Conservation (phyloP, 1,284 basidiomycete genomes). For the Pascua sp. region DNA sequence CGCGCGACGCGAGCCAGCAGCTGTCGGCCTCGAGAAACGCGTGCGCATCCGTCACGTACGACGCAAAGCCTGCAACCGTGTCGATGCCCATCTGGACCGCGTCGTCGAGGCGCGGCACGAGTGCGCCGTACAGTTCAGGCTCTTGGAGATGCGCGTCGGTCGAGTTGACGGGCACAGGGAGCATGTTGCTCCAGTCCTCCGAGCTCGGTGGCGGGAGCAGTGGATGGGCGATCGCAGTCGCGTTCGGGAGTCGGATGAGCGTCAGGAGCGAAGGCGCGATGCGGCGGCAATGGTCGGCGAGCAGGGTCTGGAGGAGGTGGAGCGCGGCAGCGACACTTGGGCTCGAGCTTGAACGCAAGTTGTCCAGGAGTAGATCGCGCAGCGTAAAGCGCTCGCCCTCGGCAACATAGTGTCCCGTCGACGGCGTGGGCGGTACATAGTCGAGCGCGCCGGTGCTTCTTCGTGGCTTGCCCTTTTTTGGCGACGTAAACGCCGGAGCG, state of each 20-base stretch:
- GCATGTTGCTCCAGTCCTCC: background rate
- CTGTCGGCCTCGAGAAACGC: slow-evolving; percentile 27
- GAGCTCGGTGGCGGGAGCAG: slow-evolving; percentile 17
- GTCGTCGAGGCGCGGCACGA: slow-evolving; percentile 75
- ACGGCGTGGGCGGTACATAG: slow-evolving; percentile 23
- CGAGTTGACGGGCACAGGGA: slow-evolving; percentile 21
- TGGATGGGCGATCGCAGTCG: slow-evolving; percentile 39
- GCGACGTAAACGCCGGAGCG: slow-evolving; percentile 7
- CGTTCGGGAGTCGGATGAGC: slow-evolving; percentile 63
- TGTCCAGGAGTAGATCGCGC: slow-evolving; percentile 77
- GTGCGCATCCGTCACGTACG: slow-evolving; percentile 38
- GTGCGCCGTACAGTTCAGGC: slow-evolving; percentile 67
- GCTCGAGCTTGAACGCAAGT: slow-evolving; percentile 64
- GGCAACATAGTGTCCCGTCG: slow-evolving; percentile 63
- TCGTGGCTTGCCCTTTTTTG: slow-evolving; percentile 12
- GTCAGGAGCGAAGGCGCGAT: slow-evolving; percentile 65
- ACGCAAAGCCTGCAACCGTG: slow-evolving; percentile 78
- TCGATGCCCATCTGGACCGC: slow-evolving; percentile 59
- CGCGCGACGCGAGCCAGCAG: slow-evolving; percentile 27
- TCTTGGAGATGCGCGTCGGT: slow-evolving; percentile 35
- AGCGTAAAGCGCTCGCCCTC: slow-evolving; percentile 79
- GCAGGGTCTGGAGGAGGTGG: slow-evolving; percentile 71
- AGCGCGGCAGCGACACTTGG: slow-evolving; percentile 69
- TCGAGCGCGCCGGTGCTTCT: slow-evolving; percentile 28
- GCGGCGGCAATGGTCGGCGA: slow-evolving; percentile 66